phyloP scores from a whole-genome alignment of 148 eudicot genomes.

The Cornus controversa region DNA sequence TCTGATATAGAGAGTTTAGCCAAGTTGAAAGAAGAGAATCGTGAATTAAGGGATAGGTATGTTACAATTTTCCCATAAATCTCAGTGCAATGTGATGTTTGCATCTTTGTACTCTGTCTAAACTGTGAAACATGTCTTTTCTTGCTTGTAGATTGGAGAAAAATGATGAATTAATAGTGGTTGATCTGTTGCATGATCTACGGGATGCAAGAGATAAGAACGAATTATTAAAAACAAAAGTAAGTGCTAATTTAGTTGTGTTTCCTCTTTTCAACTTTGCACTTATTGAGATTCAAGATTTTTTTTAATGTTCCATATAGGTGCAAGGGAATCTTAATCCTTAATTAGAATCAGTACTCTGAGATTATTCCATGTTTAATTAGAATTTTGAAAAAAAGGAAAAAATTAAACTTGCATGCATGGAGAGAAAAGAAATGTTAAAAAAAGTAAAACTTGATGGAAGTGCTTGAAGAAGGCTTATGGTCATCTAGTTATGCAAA shows the following conservation, averaged over 20 bases:
- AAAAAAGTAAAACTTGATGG: too few species aligned
- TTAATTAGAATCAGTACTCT: background rate
- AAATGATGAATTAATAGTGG: conserved; percentile 26
- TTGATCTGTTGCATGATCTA: conserved; percentile 33
- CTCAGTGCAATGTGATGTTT: background rate
- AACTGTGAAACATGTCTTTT: background rate
- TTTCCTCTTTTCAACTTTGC: background rate
- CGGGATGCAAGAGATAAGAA: conserved; percentile 36
- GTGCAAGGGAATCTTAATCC: background rate
- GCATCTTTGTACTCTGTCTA: background rate
- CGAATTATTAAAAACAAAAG: conserved; percentile 41
- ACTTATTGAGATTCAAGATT: background rate
- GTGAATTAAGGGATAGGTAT: conserved; percentile 31
- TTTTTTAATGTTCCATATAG: too few species aligned
- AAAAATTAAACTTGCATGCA: too few species aligned
- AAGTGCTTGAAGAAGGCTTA: background rate
- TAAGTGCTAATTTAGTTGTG: conserved; percentile 11
- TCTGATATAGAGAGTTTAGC: background rate
- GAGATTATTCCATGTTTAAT: background rate
- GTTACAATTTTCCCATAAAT: background rate
- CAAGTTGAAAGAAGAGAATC: conserved; percentile 40
- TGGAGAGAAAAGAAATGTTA: too few species aligned
- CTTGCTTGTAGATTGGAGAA: conserved; percentile 21
- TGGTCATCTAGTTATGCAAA: background rate
- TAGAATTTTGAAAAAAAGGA: too few species aligned